Evolutionary conservation across 441 rosid species (phyloP), one percentile per base, ranked within the genome.

Genomic region (Capsella rubella): DNA sequence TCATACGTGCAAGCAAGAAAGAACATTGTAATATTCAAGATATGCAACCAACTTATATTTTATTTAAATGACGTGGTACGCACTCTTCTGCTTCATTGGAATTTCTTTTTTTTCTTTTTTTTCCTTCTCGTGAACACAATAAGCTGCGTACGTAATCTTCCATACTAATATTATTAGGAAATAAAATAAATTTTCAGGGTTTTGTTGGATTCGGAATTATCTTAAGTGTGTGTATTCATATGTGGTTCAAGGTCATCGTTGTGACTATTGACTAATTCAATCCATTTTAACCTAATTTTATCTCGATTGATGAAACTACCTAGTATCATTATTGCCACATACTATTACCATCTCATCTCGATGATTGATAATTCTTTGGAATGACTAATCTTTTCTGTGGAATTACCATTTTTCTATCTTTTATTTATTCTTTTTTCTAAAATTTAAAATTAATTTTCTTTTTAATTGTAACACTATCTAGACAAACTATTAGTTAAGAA

Each of bases 1-100:
- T 31, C 46, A 72, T 73, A 55, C 64, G 71, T 73, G 77, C 50
- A 64, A 21, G 71, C 57, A 64, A 64, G 64, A 62, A 42, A 35
- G 39, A 35, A 35, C 39, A 35, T 35, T 21, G 25, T 21, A 9
- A 37, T 37, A 37, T 37, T 37, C 12, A 37, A 37, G 40, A 37
- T 37, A 37, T 9, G 55, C 54, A 43, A 56, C 34, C 46, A 45
- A 5, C 1, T 43, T 58, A 3, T 4, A 6, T 5, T 18, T 12
- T 18, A 4, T 12, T 25, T 12, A 35, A 35, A 58, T 58, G 39
- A 47, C 74, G 66, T 70, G 74, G 35, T 47, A 37, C 13, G 58
- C 74, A 69, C 66, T 58, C 57, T 58, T 46, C 25, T 25, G 32
- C 45, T 50, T 5, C 14, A 65, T 6, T 9, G 25, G 25, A 21